phyloP scores from a whole-genome alignment of 192 early-diverging fungal species.

The Coemansia sp. region DNA sequence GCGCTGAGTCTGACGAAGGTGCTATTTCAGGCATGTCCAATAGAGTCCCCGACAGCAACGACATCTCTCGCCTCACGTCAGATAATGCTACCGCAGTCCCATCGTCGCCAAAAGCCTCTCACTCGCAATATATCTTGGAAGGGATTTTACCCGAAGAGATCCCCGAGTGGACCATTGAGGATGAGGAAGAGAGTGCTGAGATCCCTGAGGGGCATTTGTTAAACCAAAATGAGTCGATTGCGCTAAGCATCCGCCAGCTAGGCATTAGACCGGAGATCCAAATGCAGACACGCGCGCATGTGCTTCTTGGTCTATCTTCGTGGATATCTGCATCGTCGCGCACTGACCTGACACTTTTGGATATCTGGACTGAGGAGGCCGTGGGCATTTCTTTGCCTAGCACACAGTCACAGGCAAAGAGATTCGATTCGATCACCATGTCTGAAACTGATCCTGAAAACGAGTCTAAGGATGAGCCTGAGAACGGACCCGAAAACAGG shows the following conservation, averaged over 20 bases:
- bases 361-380: slow-evolving; percentile 37
- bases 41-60: slow-evolving; percentile 12
- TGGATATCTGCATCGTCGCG: slow-evolving; percentile 34
- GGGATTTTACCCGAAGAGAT: slow-evolving; percentile 33
- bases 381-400: slow-evolving; percentile 2
- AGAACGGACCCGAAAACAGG: not conserved
- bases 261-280: slow-evolving; percentile 10
- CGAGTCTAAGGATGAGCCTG: not conserved
- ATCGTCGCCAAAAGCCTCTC: not conserved
- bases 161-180: slow-evolving; percentile 29
- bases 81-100: slow-evolving; percentile 6
- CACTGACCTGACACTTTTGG: slow-evolving; percentile 35
- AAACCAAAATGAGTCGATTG: slow-evolving; percentile 25
- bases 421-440: not conserved
- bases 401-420: not conserved
- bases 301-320: slow-evolving; percentile 31
- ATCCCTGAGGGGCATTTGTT: slow-evolving; percentile 43
- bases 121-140: not conserved
- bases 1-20: slow-evolving; percentile 1
- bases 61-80: slow-evolving; percentile 3
- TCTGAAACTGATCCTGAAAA: not conserved
- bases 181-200: slow-evolving; percentile 8
- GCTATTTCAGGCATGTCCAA: not conserved
- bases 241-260: slow-evolving; percentile 29
- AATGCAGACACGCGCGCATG: slow-evolving; percentile 33